Conservation (phyloP, 1,139 yeast species). For the Hyphopichia wangnamkhiaoensis region DNA sequence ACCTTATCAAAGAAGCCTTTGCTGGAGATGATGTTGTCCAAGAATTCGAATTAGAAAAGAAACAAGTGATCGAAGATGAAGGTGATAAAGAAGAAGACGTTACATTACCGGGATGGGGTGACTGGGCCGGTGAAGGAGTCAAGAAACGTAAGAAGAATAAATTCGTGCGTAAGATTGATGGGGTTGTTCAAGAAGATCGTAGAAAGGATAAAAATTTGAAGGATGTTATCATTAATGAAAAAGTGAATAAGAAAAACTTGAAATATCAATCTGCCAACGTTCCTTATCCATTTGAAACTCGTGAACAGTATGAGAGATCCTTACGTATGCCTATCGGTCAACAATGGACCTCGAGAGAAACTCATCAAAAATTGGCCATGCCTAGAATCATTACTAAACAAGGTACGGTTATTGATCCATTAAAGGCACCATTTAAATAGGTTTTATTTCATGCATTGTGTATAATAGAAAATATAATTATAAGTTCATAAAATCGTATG, state of each 20-base stretch:
- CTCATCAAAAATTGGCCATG: constrained; percentile 86
- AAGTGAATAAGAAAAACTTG: constrained; percentile 75
- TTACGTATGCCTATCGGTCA: constrained; percentile 96
- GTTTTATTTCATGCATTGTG: neutral
- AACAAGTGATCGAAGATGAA: constrained; percentile 67
- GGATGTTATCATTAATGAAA: constrained; percentile 88
- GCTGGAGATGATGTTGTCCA: constrained; percentile 93
- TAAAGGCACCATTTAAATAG: constrained; percentile 67
- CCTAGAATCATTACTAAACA: constrained; percentile 86
- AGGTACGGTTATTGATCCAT: constrained; percentile 88
- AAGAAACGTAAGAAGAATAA: constrained; percentile 56
- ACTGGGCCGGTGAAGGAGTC: constrained; percentile 64
- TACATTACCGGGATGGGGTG: constrained; percentile 95
- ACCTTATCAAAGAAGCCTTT: constrained; percentile 85
- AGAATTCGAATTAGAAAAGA: constrained; percentile 78
- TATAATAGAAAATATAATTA: neutral
- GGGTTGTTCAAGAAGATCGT: constrained; percentile 67
- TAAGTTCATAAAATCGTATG: neutral
- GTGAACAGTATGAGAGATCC: constrained; percentile 93
- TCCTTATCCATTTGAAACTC: constrained; percentile 90
- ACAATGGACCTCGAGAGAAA: constrained; percentile 89
- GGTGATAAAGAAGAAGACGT: constrained; percentile 85
- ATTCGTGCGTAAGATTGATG: constrained; percentile 67
- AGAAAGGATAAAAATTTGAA: constrained; percentile 76
- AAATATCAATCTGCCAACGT: constrained; percentile 85